Evolutionary conservation across 2,329 filamentous ascomycete genomes (phyloP).

Genomic region (Boeremia lycopersici): DNA sequence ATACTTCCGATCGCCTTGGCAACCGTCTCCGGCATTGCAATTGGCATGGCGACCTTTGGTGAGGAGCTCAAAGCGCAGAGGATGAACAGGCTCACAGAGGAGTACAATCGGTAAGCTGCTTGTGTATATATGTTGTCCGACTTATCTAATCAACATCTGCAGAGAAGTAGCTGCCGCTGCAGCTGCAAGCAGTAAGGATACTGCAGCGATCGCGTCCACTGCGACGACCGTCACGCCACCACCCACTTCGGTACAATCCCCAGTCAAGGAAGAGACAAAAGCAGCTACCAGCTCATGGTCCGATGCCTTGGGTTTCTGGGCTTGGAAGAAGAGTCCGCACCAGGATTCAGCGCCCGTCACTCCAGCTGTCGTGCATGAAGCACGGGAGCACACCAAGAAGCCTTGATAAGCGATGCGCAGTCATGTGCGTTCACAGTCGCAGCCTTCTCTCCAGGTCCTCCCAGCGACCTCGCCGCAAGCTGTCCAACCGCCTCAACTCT

Average conservation of each 20-base stretch:
- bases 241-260: conserved; percentile 11
- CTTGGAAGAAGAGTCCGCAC: conserved; percentile 34
- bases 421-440: conserved; percentile 39
- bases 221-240: conserved; percentile 11
- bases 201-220: conserved; percentile 22
- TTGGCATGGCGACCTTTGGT: conserved; percentile 43
- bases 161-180: conserved; percentile 37
- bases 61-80: conserved; percentile 43
- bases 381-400: conserved; percentile 58
- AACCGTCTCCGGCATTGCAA: conserved; percentile 38
- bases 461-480: conserved; percentile 77
- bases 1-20: conserved; percentile 43
- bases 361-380: conserved; percentile 67
- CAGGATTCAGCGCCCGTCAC: conserved; percentile 62
- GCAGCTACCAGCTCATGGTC: conserved; percentile 31
- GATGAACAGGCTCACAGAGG: conserved; percentile 39
- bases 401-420: conserved; percentile 53
- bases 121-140: neutral
- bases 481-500: conserved; percentile 72
- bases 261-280: conserved; percentile 19
- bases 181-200: conserved; percentile 21
- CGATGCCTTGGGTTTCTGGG: conserved; percentile 41
- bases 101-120: conserved; percentile 39
- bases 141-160: conserved; percentile 16
- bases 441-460: conserved; percentile 65